These are phyloP conservation scores for Kazachstania viticola DNA, from an alignment of 805 yeast species.

Conservation along the genomic window DNA sequence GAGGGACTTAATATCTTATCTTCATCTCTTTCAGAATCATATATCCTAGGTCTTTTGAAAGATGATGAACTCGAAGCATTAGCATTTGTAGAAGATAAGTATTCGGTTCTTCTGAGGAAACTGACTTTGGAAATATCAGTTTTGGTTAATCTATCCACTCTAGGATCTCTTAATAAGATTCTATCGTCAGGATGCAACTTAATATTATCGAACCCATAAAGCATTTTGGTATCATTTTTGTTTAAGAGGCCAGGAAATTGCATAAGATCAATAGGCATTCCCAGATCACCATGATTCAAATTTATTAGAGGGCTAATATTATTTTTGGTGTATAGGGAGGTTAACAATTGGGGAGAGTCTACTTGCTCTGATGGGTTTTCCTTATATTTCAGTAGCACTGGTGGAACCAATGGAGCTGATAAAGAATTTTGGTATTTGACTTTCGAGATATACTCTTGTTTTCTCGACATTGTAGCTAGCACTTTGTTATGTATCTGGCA, in stretches of 20 bases:
- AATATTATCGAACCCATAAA: slow-evolving; percentile 30
- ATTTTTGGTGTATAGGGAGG: slow-evolving; percentile 64
- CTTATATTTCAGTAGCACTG: slow-evolving; percentile 58
- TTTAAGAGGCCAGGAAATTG: slow-evolving; percentile 59
- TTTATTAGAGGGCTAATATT: slow-evolving; percentile 53
- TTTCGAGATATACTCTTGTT: slow-evolving; percentile 72
- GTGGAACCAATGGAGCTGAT: slow-evolving; percentile 91
- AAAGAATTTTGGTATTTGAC: slow-evolving; percentile 74
- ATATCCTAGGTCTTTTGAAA: slow-evolving; percentile 23
- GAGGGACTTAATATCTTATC: slow-evolving; percentile 16
- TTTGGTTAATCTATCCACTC: slow-evolving; percentile 28
- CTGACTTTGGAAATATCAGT: slow-evolving; percentile 38
- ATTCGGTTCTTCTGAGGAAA: slow-evolving; percentile 92
- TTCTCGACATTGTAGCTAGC: slow-evolving; percentile 40
- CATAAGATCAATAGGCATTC: slow-evolving; percentile 68
- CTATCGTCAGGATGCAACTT: slow-evolving; percentile 70
- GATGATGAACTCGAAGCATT: slow-evolving; percentile 26
- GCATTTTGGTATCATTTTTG: slow-evolving; percentile 37
- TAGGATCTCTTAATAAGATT: slow-evolving; percentile 70
- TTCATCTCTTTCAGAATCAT: slow-evolving; percentile 16
- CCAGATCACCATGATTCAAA: slow-evolving; percentile 50
- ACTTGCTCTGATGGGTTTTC: slow-evolving; percentile 31
- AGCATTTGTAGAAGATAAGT: slow-evolving; percentile 50
- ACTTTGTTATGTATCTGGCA: no score
- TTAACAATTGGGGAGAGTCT: slow-evolving; percentile 45